Percentiles rank a stretch among this genome's conserved stretches.
Evolutionary conservation across 2,329 filamentous ascomycete species (phyloP).

Genomic region (Aspergillus sp.): DNA sequence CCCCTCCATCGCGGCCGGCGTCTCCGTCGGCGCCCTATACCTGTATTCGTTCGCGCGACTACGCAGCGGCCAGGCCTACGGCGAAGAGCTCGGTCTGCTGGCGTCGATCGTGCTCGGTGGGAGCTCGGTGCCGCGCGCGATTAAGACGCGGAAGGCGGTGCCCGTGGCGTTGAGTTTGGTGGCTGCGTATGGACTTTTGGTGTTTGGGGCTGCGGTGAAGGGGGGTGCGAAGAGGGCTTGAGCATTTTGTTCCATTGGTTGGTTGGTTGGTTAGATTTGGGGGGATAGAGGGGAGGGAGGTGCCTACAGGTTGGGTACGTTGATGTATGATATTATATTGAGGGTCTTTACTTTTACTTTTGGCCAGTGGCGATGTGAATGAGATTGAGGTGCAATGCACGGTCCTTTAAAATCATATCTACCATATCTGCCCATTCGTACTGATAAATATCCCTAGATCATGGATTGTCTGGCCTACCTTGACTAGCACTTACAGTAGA

Average conservation of each 20-base stretch:
- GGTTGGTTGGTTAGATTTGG: neutral
- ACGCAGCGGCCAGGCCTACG: slow-evolving; percentile 72
- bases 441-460: neutral
- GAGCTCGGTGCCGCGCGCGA: slow-evolving; percentile 79
- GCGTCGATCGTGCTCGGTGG: slow-evolving; percentile 84
- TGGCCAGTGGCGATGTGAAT: too few relatives aligned
- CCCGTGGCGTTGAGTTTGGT: slow-evolving; percentile 76
- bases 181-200: slow-evolving; percentile 73
- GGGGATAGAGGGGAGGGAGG: neutral
- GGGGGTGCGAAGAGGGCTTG: slow-evolving; percentile 27
- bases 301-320: neutral
- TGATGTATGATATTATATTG: neutral
- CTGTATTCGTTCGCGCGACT: slow-evolving; percentile 79
- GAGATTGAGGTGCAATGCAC: neutral
- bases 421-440: neutral
- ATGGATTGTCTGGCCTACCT: slow-evolving; percentile 10
- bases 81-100: slow-evolving; percentile 82
- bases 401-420: neutral
- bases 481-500: slow-evolving; percentile 14
- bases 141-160: slow-evolving; percentile 80
- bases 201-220: slow-evolving; percentile 71
- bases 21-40: slow-evolving; percentile 77
- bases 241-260: neutral
- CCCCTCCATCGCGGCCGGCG: slow-evolving; percentile 81
- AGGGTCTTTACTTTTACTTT: too few relatives aligned